Conservation (phyloP, 768 basidiomycete species). For the Russula foetens region DNA sequence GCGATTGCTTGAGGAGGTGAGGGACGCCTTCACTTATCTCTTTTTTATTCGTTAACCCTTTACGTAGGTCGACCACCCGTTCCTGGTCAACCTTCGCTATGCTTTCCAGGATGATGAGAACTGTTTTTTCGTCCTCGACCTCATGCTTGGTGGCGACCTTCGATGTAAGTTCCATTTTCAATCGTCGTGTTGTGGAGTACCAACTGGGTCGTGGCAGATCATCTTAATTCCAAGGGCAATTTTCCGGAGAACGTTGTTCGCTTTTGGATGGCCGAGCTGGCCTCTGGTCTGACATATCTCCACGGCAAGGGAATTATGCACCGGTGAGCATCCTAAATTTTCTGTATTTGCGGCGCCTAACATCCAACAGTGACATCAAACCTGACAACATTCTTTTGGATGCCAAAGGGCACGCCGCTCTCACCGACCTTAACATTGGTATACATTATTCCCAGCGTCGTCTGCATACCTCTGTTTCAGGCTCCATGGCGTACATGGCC, state of each 20-base stretch:
- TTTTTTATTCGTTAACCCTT: neutral
- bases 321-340: conserved; percentile 46
- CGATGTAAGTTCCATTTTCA: conserved; percentile 51
- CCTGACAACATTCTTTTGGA: conserved; percentile 97
- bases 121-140: conserved; percentile 95
- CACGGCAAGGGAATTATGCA: conserved; percentile 92
- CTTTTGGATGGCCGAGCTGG: conserved; percentile 88
- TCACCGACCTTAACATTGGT: conserved; percentile 99
- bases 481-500: conserved; percentile 99
- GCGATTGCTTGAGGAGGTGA: conserved; percentile 43
- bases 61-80: conserved; percentile 75
- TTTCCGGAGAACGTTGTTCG: conserved; percentile 66
- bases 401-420: conserved; percentile 86
- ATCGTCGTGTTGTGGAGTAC: neutral
- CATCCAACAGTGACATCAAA: conserved; percentile 69
- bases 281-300: conserved; percentile 79
- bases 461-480: conserved; percentile 87
- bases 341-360: conserved; percentile 16
- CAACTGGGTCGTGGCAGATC: conserved; percentile 43
- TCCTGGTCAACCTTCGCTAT: conserved; percentile 84
- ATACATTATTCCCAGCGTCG: conserved; percentile 93
- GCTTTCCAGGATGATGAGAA: conserved; percentile 98
- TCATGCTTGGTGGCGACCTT: conserved; percentile 94
- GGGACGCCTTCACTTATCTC: neutral
- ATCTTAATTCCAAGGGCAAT: conserved; percentile 62